Base-by-base conservation (phyloP, 306 rosid genomes). In the Benincasa hispida region DNA sequence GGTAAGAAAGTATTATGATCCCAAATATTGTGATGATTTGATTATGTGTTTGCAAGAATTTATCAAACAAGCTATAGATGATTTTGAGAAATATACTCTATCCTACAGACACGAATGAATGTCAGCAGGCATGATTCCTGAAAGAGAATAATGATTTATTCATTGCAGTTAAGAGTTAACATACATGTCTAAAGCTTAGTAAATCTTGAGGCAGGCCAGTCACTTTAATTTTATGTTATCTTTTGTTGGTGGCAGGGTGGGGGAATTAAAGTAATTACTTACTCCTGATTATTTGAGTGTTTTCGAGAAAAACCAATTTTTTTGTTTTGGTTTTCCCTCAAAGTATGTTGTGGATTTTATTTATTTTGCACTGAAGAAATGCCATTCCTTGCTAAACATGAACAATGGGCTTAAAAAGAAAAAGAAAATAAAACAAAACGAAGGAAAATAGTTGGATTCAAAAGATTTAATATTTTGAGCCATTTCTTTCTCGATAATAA, bases 1-100 rank as follows among this genome's bases (percentile, higher is more conserved):
- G 83, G 96, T 90, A 87, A 88, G 97, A 66, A 74, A 81, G 34
- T 75, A 55, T 79, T 78, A 55, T 78, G 10, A 37, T 25, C 28
- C 19, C 72, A 25, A 48, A 56, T 70, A 30, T 78, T 42, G n/a
- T 15, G 18, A 77, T 68, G 58, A 21, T 12, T 55, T 66, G 51
- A 35, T 37, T 2, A 15, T 66, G 8, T 47, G 47, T 11, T n/a
- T 67, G 34, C 15, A 1, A 22, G 42, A 13, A n/a, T n/a, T 66
- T 67, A n/a, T 39, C 15, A 21, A 37, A 21, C 11, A 67, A 67
- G 74, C 30, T 37, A n/a, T n/a, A 10, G 8, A 22, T 67, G 53
- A 1, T 67, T 39, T 39, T 41, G 50, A 39, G 10, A 37, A 39
- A 67, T 67, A 41, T 5, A 21, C 6, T 67, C 3, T 39, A 39